Base-by-base conservation (phyloP, 2,329 filamentous ascomycete species). In the Cadophora malorum region DNA sequence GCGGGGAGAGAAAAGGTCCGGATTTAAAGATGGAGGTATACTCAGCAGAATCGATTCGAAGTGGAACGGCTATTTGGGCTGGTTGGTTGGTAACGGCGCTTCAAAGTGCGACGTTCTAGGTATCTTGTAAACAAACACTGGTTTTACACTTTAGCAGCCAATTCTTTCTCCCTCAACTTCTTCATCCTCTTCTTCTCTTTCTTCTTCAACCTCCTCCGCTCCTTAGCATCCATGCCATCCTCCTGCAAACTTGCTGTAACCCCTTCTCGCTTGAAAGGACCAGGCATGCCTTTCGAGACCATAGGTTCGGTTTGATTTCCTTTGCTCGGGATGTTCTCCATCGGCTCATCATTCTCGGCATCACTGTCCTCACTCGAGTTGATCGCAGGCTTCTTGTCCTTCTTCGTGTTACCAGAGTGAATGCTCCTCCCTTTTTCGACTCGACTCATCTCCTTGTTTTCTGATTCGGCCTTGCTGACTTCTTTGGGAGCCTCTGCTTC, bases 141-240 rank as follows among this genome's bases (percentile, higher is more conserved):
- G 28, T 35, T 1, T 16, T 31, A 38, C 21, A 23, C 60, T 38
- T 63, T 38, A 14, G 35, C 23, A 25, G 58, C 38, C 41, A 28
- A 12, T 21, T 61, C 38, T 47, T 28, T 25, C 25, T 52, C 66
- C 61, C 61, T 69, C n/a, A 67, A 21, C 62, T 71, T 70, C 38
- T 64, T 59, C 16, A 66, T 55, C 41, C 67, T 68, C 68, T 65
- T 74, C 66, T 71, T 71, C 33, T 72, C 72, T 53, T 68, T 73
- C 47, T 70, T 73, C 38, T 71, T 69, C 59, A 68, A 63, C 38
- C 67, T 71, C 41, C 67, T 72, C 52, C 63, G 63, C 45, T 67
- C 67, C n/a, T 67, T 68, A 21, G 65, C 45, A 55, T 69, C 66
- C 53, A 69, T 65, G 35, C 58, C 53, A 5, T 41, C 14, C 3